Conservation (phyloP, 2,329 filamentous ascomycete species). For the Daldinia eschscholtzii region DNA sequence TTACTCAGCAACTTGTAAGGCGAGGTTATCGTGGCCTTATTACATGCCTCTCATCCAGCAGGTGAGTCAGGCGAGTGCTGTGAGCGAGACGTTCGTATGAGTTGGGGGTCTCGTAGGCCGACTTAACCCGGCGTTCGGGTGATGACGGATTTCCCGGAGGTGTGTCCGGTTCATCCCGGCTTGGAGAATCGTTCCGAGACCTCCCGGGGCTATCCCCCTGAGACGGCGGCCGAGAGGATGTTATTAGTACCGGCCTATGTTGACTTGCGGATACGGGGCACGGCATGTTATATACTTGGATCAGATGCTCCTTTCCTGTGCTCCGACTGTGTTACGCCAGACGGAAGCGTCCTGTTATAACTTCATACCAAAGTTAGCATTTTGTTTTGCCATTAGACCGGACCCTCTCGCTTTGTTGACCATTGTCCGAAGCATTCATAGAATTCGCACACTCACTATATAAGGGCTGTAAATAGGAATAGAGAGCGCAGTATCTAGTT, state of each 20-base stretch:
- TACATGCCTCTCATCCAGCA: neutral
- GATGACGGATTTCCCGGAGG: conserved; percentile 20
- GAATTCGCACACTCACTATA: neutral
- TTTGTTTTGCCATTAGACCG: neutral
- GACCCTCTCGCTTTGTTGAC: neutral
- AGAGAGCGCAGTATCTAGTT: neutral
- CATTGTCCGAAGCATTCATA: neutral
- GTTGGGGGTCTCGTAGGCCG: conserved; percentile 8
- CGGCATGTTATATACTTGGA: neutral
- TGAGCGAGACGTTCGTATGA: neutral
- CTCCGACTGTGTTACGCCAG: neutral
- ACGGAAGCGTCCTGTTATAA: neutral
- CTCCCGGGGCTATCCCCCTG: conserved; percentile 17
- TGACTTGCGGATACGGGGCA: neutral
- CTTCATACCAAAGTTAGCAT: neutral
- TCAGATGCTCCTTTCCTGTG: neutral
- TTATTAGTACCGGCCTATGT: neutral
- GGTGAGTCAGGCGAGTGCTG: neutral
- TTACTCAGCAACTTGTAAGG: neutral
- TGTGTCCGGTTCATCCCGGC: conserved; percentile 33
- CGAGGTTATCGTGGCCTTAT: neutral
- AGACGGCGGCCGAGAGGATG: neutral
- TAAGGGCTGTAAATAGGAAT: too few species aligned
- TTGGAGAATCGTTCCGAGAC: conserved; percentile 19
- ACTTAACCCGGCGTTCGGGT: conserved; percentile 35